Percentiles rank a stretch among this genome's conserved stretches.
Conservation (phyloP, 169 alveolate genomes). For the Haemoproteus tartakovskyi region DNA sequence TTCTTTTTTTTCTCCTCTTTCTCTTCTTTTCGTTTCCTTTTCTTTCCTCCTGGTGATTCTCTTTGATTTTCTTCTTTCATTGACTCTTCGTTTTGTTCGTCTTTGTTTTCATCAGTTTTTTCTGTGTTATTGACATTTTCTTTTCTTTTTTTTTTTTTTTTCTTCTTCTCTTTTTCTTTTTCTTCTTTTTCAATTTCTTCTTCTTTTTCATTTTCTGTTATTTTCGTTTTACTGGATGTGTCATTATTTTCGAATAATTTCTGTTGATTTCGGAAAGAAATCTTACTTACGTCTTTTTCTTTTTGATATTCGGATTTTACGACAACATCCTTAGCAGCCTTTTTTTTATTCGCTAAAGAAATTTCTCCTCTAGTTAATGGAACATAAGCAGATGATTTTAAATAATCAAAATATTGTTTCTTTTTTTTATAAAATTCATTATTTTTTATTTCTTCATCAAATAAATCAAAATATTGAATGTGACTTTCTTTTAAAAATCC, state of each 20-base stretch:
- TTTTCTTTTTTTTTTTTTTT: not conserved
- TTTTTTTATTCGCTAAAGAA: constrained; percentile 37
- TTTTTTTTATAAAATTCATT: constrained; percentile 50
- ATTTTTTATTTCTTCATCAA: constrained; percentile 45
- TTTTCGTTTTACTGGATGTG: not conserved
- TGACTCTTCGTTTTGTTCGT: not conserved
- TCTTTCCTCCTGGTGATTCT: not conserved
- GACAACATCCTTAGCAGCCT: not conserved
- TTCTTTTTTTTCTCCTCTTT: too few relatives aligned
- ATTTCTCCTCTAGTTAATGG: constrained; percentile 64
- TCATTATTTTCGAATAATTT: too few relatives aligned
- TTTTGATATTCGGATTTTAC: too few relatives aligned
- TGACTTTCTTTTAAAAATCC: constrained; percentile 39
- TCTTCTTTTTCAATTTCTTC: constrained; percentile 5
- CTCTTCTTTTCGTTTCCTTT: too few relatives aligned
- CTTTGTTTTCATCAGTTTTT: not conserved
- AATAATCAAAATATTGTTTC: constrained; percentile 38
- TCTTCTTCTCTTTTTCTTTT: not conserved
- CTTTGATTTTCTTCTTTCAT: not conserved
- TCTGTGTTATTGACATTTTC: not conserved
- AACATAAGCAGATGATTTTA: constrained; percentile 26
- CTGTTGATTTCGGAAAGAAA: too few relatives aligned
- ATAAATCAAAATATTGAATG: constrained; percentile 23
- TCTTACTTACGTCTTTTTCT: too few relatives aligned
- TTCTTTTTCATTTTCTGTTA: not conserved